Percentiles rank a stretch among this genome's conserved stretches.
These are phyloP conservation scores for Salix dunnii DNA, from an alignment of 345 rosid species.

Conservation along the genomic window DNA sequence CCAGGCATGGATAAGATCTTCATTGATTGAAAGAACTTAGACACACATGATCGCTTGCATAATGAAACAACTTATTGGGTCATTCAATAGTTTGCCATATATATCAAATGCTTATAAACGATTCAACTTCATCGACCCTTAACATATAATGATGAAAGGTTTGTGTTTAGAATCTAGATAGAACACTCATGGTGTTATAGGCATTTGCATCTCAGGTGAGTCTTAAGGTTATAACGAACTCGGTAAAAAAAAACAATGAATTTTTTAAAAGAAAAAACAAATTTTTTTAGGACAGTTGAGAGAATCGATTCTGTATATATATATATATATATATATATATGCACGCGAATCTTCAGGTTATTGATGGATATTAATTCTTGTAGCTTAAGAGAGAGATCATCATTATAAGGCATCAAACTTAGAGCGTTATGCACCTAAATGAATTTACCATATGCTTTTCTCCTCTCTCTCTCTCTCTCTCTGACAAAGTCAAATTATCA, in stretches of 20 bases:
- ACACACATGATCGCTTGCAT: background rate
- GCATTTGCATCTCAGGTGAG: conserved; percentile 13
- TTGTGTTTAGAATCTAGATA: background rate
- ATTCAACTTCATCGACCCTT: background rate
- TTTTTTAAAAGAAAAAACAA: conserved; percentile 27
- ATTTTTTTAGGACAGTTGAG: conserved; percentile 34
- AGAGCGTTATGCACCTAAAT: no score
- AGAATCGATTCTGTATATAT: conserved; percentile 16
- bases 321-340: no score
- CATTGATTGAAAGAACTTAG: background rate
- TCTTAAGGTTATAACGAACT: conserved; percentile 23
- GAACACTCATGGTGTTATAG: background rate
- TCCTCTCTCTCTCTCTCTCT: no score
- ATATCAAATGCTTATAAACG: background rate
- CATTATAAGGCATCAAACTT: no score
- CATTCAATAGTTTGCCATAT: background rate
- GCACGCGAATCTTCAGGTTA: no score
- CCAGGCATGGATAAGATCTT: background rate
- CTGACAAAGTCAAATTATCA: no score
- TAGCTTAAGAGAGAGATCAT: no score
- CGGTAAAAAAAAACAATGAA: conserved; percentile 10
- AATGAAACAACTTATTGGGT: background rate
- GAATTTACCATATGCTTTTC: no score
- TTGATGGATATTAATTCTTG: no score
- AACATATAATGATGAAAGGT: background rate